Evolutionary conservation across 2,329 filamentous ascomycete genomes (phyloP), one percentile per base, ranked within the genome.

Genomic region (Trichoderma atroviride): DNA sequence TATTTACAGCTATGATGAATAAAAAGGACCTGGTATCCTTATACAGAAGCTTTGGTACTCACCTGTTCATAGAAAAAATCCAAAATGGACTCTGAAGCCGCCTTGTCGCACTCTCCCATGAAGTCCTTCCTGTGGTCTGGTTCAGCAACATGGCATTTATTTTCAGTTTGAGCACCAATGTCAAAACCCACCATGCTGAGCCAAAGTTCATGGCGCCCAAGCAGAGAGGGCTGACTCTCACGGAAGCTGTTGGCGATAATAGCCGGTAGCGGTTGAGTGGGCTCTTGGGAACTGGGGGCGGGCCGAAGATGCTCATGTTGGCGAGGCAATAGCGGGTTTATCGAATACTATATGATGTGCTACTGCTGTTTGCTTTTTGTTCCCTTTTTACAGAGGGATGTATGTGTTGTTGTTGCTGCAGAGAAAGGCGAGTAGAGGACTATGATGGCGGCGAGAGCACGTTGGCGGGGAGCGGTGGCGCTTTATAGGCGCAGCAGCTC

Each of bases 121-220:
- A 82, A 83, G 0, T 78, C 77, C 72, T 82, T 81, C 86, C 85
- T 87, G 43, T 31, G 4, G 47, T 6, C 2, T 4, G 4, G 13
- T 14, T 68, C 13, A 68, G 64, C 22, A 19, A 43, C 24, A 4
- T 14, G 24, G 14, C n/a, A 22, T 14, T 3, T n/a, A 19, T 13
- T n/a, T 22, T 14, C 11, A 2, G 6, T 5, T 53, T 6, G 6
- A 58, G 6, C 14, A 27, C 24, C 14, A 13, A 43, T 4, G 5
- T 5, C 2, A 11, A 22, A 16, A 57, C 60, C 78, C 73, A 78
- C 82, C 84, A 89, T 40, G 83, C 80, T 68, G 87, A 79, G 56
- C 89, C 89, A 78, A 91, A 88, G 78, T 86, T 88, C 88, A 91
- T 90, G 64, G 82, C 82, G 13, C 89, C 90, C 2, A 93, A 83